Base-by-base conservation (phyloP, 176 grass and related monocot genomes). In the Miscanthus lutarioriparius region DNA sequence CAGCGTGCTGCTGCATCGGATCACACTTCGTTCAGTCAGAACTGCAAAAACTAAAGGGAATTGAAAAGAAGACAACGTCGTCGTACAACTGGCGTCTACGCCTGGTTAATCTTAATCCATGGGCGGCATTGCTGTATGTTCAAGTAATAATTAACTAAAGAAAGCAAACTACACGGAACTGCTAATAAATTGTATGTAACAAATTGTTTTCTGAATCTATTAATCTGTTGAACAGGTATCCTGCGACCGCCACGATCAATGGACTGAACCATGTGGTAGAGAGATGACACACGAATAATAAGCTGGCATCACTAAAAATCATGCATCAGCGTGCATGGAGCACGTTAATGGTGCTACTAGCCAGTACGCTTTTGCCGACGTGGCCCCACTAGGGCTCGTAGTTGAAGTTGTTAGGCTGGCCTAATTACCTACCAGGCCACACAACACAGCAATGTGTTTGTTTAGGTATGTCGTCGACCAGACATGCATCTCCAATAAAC, bases 361-460 rank as follows among this genome's bases (percentile, higher is more conserved):
- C 22, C 22, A 40, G 13, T 54, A 39, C 16, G 12, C 67, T 49
- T 63, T 83, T n/a, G 66, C 64, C 13, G 40, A 83, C 66, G 74
- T 83, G 80, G 49, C 44, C 40, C 53, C 80, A 83, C 80, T 23
- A 62, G 10, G 8, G 16, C 47, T 32, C n/a, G 5, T n/a, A 49
- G 53, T 77, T 88, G 79, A 76, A 77, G 40, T 65, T 54, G 54
- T 78, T 88, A 51, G 66, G 54, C 74, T 83, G 80, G 54, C 86
- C 86, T 88, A 83, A 83, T 72, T 88, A 83, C 86, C 86, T 87
- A 87, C 53, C 86, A 43, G 49, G 59, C 3, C 49, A 77, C 47
- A 17, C 5, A 58, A 51, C 43, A 61, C 65, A n/a, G 62, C n/a
- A 51, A 65, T 78, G 8, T 41, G 12, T n/a, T 74, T 70, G 32